Percentiles rank a stretch among this genome's conserved stretches.
These are phyloP conservation scores for Coniosporium apollinis DNA, from an alignment of 495 filamentous ascomycete genomes.

Conservation along the genomic window DNA sequence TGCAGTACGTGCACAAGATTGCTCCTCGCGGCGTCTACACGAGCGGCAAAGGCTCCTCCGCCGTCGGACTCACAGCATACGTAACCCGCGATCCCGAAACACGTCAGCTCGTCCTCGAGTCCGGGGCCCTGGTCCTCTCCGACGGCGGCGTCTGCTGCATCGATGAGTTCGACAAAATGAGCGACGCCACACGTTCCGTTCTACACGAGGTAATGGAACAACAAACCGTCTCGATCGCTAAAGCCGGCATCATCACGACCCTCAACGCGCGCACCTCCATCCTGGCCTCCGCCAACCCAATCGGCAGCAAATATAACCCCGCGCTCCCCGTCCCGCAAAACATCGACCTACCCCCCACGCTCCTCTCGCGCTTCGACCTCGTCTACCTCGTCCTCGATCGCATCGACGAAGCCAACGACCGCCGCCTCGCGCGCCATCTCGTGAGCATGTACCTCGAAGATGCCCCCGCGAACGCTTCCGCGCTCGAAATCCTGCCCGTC, in stretches of 20 bases:
- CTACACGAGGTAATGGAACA: slow-evolving; percentile 99
- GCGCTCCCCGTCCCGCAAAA: slow-evolving; percentile 93
- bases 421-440: slow-evolving; percentile 77
- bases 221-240: slow-evolving; percentile 96
- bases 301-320: slow-evolving; percentile 92
- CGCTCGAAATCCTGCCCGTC: slow-evolving; percentile 65
- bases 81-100: slow-evolving; percentile 92
- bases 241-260: slow-evolving; percentile 97
- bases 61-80: slow-evolving; percentile 96
- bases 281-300: slow-evolving; percentile 91
- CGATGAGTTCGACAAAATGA: slow-evolving; percentile 99
- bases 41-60: slow-evolving; percentile 90
- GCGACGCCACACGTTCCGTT: slow-evolving; percentile 83
- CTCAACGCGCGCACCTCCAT: slow-evolving; percentile 90
- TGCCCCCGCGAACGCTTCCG: slow-evolving; percentile 67
- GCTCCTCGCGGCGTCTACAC: slow-evolving; percentile 95
- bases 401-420: slow-evolving; percentile 74
- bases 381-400: slow-evolving; percentile 94
- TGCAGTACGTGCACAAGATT: slow-evolving; percentile 93
- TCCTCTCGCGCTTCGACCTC: slow-evolving; percentile 88
- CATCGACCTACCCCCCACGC: slow-evolving; percentile 88
- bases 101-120: slow-evolving; percentile 87
- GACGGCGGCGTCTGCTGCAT: slow-evolving; percentile 98
- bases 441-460: slow-evolving; percentile 97
- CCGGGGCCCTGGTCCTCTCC: slow-evolving; percentile 83